These are phyloP conservation scores for Debaryomyces robertsiae DNA, from an alignment of 1,139 yeast genomes.

Conservation along the genomic window DNA sequence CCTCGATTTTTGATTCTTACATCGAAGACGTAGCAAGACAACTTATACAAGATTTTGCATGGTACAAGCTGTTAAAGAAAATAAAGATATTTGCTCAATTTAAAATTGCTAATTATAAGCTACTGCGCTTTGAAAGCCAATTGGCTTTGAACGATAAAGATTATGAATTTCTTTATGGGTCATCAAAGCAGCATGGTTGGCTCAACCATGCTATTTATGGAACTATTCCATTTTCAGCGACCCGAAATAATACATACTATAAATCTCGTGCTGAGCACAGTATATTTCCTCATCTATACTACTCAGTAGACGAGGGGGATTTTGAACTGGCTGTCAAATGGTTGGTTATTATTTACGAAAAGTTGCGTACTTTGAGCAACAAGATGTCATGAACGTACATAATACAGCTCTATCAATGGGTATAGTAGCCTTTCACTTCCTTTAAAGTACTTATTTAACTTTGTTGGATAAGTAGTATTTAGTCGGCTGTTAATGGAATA, in stretches of 20 bases:
- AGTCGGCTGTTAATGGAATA: too few species aligned
- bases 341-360: conserved; percentile 33
- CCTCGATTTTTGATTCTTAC: conserved; percentile 37
- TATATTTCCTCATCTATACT: conserved; percentile 29
- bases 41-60: conserved; percentile 64
- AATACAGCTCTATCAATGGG: background rate
- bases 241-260: conserved; percentile 13
- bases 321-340: conserved; percentile 31
- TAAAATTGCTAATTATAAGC: conserved; percentile 54
- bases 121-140: conserved; percentile 51
- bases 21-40: conserved; percentile 45
- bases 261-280: conserved; percentile 18
- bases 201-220: conserved; percentile 32
- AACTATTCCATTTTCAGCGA: conserved; percentile 18
- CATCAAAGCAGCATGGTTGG: conserved; percentile 17
- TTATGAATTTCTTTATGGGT: conserved; percentile 21
- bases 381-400: conserved; percentile 14
- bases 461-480: background rate
- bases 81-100: conserved; percentile 59
- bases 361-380: conserved; percentile 19
- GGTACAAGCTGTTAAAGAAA: conserved; percentile 65
- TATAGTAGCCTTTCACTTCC: background rate
- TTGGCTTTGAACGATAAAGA: conserved; percentile 28
- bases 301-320: conserved; percentile 26
- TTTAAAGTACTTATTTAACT: conserved; percentile 1